These are phyloP conservation scores for Jatropha podagrica DNA, from an alignment of 441 rosid genomes.

Conservation along the genomic window DNA sequence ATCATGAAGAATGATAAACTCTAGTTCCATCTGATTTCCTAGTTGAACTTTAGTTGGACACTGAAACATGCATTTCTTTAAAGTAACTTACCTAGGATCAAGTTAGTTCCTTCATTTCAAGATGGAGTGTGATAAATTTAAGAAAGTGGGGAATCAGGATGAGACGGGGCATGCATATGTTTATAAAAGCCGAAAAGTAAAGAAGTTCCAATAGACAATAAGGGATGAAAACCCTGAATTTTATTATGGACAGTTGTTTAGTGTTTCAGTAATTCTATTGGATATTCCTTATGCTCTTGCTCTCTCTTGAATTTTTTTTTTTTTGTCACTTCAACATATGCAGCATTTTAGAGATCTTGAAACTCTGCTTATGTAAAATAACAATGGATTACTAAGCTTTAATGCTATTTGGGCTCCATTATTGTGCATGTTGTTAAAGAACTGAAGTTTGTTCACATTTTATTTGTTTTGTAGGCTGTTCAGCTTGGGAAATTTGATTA, in stretches of 20 bases:
- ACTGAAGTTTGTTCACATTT: slow-evolving; percentile 1
- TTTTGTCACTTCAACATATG: too few species aligned
- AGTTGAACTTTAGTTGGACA: not conserved
- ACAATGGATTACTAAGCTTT: not conserved
- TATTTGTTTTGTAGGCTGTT: slow-evolving; percentile 55
- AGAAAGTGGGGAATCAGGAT: not conserved
- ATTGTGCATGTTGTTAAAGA: not conserved
- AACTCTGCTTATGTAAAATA: not conserved
- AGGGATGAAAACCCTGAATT: not conserved
- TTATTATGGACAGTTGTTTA: not conserved
- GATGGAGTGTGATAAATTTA: not conserved
- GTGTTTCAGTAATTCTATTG: too few species aligned
- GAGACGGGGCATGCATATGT: not conserved
- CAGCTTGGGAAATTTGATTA: slow-evolving; percentile 86
- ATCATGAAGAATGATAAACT: slow-evolving; percentile 4
- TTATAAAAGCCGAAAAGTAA: not conserved
- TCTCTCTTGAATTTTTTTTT: too few species aligned
- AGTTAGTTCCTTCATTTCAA: not conserved
- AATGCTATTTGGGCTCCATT: not conserved
- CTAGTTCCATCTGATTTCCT: not conserved
- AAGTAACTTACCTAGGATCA: not conserved
- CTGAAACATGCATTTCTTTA: not conserved
- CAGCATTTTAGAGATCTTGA: slow-evolving; percentile 2
- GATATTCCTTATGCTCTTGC: too few species aligned
- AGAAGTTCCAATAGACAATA: too few species aligned